Evolutionary conservation across 2,329 filamentous ascomycete genomes (phyloP).

Genomic region (Immersiporthe knoxdaviesiana): DNA sequence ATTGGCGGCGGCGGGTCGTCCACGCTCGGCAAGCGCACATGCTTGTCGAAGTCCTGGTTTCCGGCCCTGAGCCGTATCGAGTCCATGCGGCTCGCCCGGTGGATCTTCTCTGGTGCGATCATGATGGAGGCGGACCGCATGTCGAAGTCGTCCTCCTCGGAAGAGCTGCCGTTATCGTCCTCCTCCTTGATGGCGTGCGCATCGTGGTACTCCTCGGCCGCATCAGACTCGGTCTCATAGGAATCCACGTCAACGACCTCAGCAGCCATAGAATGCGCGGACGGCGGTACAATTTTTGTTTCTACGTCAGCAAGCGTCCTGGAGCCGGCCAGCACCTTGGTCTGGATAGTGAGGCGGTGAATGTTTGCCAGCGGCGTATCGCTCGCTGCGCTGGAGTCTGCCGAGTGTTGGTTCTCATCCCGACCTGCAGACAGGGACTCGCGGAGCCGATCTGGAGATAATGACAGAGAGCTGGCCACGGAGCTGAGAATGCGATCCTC

Average conservation of each 20-base stretch:
- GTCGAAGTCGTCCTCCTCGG: constrained; percentile 22
- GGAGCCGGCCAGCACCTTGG: constrained; percentile 27
- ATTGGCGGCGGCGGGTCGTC: constrained; percentile 21
- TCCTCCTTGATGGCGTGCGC: background rate
- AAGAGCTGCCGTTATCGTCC: constrained; percentile 17
- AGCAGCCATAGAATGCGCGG: constrained; percentile 26
- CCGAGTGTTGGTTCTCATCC: constrained; percentile 14
- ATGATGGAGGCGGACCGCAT: constrained; percentile 31
- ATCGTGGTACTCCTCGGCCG: background rate
- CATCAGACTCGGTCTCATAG: constrained; percentile 13
- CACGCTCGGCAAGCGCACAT: constrained; percentile 33
- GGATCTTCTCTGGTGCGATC: constrained; percentile 35
- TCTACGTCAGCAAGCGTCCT: constrained; percentile 29
- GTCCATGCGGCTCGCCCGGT: constrained; percentile 33
- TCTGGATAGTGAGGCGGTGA: constrained; percentile 27
- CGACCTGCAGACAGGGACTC: constrained; percentile 19
- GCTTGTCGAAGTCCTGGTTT: constrained; percentile 25
- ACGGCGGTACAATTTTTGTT: constrained; percentile 25
- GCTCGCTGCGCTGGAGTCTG: background rate
- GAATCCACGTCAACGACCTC: constrained; percentile 23
- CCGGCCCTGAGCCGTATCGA: constrained; percentile 26
- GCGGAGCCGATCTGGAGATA: constrained; percentile 25
- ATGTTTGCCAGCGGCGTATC: constrained; percentile 11
- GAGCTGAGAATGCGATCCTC: constrained; percentile 28
- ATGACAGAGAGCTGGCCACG: constrained; percentile 26